A percentile compares a stretch with the other conserved stretches of the same genome.
Conservation (phyloP, 345 rosid species). For the Salix purpurea region DNA sequence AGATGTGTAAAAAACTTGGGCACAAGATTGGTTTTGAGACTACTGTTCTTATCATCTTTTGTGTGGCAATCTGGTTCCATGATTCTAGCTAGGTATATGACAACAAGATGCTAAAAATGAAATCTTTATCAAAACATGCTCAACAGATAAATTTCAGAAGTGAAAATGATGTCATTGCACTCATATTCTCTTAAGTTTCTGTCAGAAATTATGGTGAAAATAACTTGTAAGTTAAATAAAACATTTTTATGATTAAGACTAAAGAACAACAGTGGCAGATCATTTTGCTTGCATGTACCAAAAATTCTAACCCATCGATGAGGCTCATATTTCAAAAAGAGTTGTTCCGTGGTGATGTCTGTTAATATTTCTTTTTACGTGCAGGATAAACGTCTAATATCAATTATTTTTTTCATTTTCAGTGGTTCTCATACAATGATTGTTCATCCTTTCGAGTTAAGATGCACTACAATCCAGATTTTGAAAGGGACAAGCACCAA, state of each 20-base stretch:
- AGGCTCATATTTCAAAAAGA: not conserved
- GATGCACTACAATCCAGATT: conserved; percentile 23
- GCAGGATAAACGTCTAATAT: conserved; percentile 5
- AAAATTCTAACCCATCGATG: not conserved
- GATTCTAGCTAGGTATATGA: not conserved
- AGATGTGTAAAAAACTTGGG: too few species aligned
- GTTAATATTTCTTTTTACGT: not conserved
- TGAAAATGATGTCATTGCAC: conserved; percentile 2
- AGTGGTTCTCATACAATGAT: conserved; percentile 34
- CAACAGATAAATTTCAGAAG: conserved; percentile 4
- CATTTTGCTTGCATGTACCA: not conserved
- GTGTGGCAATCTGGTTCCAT: too few species aligned
- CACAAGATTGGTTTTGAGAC: too few species aligned
- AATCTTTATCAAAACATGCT: not conserved
- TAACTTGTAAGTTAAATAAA: not conserved
- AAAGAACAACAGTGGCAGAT: not conserved
- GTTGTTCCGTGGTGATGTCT: not conserved
- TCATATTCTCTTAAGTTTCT: not conserved
- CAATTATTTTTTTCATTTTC: conserved; percentile 13
- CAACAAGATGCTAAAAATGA: conserved; percentile 7
- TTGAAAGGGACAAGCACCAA: conserved; percentile 46
- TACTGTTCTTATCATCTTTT: too few species aligned
- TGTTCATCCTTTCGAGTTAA: conserved; percentile 23
- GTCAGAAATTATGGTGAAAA: not conserved
- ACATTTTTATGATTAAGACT: not conserved